These are phyloP conservation scores for Periconia sp. DNA, from an alignment of 2,329 filamentous ascomycete genomes.

Conservation along the genomic window DNA sequence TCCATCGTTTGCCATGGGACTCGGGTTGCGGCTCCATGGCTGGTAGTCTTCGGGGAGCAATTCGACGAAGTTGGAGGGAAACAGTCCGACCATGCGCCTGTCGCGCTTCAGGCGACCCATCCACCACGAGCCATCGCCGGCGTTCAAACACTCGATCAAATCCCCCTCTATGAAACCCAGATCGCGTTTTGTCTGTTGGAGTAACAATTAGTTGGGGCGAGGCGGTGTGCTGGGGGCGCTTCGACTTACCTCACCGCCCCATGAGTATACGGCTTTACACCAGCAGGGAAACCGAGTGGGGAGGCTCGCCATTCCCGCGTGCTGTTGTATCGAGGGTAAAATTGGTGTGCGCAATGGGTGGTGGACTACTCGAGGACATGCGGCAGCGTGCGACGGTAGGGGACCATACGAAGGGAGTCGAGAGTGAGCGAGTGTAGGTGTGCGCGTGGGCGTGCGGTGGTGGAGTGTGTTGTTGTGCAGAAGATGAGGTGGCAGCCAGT, in stretches of 20 bases:
- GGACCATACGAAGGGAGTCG: neutral
- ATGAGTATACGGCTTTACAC: conserved; percentile 89
- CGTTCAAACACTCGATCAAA: conserved; percentile 96
- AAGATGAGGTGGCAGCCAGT: neutral
- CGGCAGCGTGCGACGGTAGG: neutral
- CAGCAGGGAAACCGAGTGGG: conserved; percentile 85
- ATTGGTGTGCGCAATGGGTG: neutral
- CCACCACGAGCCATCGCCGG: conserved; percentile 98
- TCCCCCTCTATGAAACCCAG: conserved; percentile 97
- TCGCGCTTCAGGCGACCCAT: conserved; percentile 89
- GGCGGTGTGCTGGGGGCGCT: conserved; percentile 4
- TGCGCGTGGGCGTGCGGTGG: neutral
- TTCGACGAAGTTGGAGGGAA: conserved; percentile 97
- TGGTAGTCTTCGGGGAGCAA: conserved; percentile 83
- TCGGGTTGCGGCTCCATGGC: conserved; percentile 66
- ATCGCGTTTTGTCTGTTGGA: conserved; percentile 74
- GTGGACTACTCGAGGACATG: neutral
- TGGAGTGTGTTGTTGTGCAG: neutral
- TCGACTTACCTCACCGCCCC: conserved; percentile 71
- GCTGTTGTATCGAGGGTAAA: neutral
- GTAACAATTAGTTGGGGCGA: conserved; percentile 21
- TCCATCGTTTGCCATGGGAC: conserved; percentile 46
- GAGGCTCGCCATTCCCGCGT: conserved; percentile 52
- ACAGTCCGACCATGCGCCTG: conserved; percentile 85
- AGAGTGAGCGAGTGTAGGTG: neutral